These are phyloP conservation scores for Colletotrichum paranaense DNA, from an alignment of 2,329 filamentous ascomycete species.

Conservation along the genomic window DNA sequence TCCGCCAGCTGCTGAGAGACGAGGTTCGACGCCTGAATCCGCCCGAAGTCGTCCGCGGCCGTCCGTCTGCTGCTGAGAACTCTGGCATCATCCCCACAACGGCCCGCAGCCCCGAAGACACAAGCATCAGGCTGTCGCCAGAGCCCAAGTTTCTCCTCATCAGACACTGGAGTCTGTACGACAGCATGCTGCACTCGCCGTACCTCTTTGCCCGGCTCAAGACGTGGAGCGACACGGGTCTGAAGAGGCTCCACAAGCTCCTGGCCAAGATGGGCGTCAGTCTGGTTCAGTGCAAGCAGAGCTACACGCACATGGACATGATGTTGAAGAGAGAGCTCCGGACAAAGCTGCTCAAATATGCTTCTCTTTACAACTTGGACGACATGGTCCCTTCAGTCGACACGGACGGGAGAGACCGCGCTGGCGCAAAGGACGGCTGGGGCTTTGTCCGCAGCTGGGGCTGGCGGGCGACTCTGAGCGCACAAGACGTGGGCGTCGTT, in stretches of 20 bases:
- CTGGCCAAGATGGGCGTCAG: conserved; percentile 98
- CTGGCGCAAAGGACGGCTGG: conserved; percentile 88
- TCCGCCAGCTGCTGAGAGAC: conserved; percentile 87
- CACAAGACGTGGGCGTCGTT: conserved; percentile 93
- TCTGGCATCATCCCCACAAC: conserved; percentile 90
- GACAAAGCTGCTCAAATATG: conserved; percentile 88
- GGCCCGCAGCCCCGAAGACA: conserved; percentile 89
- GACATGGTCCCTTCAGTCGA: conserved; percentile 87
- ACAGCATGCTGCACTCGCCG: conserved; percentile 97
- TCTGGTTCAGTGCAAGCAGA: conserved; percentile 92
- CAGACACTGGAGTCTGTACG: conserved; percentile 96
- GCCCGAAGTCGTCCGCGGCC: conserved; percentile 72
- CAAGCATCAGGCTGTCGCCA: conserved; percentile 89
- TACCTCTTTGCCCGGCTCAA: conserved; percentile 92
- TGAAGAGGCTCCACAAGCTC: conserved; percentile 91
- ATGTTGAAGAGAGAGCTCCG: conserved; percentile 90
- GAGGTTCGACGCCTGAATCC: conserved; percentile 96
- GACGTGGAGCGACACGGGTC: conserved; percentile 91
- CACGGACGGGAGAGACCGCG: conserved; percentile 75
- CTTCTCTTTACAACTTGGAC: conserved; percentile 91
- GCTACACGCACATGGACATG: conserved; percentile 99
- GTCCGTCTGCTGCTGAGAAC: conserved; percentile 71
- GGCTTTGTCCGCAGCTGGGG: conserved; percentile 98
- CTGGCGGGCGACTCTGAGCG: conserved; percentile 93
- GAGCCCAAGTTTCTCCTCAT: conserved; percentile 94